phyloP scores from a whole-genome alignment of 2,329 filamentous ascomycete genomes.

The Fusarium ramigenum region DNA sequence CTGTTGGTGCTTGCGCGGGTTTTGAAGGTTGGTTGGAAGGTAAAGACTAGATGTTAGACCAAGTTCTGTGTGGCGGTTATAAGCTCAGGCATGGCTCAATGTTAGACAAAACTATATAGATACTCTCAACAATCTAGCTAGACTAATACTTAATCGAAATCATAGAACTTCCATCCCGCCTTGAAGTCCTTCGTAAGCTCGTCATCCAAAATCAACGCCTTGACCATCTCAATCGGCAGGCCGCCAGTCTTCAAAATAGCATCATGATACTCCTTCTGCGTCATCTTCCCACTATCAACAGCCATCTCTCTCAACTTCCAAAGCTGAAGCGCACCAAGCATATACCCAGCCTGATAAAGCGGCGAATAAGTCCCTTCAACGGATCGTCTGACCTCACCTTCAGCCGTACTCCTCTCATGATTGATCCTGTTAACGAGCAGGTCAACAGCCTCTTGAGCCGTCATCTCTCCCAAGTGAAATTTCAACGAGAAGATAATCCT shows the following conservation, averaged over 20 bases:
- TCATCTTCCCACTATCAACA: constrained; percentile 9
- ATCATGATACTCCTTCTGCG: constrained; percentile 30
- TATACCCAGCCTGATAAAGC: constrained; percentile 29
- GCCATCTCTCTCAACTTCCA: constrained; percentile 29
- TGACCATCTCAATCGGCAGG: constrained; percentile 32
- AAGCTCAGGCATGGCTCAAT: rapidly evolving
- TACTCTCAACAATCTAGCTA: not conserved
- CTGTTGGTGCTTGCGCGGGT: constrained; percentile 29
- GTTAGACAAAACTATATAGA: not conserved
- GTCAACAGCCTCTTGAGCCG: constrained; percentile 26
- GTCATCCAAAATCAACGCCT: constrained; percentile 10
- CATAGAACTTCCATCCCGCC: constrained; percentile 29
- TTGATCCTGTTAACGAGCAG: constrained; percentile 6
- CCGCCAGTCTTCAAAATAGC: constrained; percentile 20
- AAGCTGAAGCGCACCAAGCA: constrained; percentile 21
- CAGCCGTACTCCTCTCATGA: constrained; percentile 27
- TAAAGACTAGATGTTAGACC: constrained; percentile 26
- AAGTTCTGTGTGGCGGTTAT: too few relatives aligned
- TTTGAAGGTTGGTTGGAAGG: constrained; percentile 32
- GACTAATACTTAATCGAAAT: constrained; percentile 15
- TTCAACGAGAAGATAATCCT: constrained; percentile 20
- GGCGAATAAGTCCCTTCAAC: constrained; percentile 29
- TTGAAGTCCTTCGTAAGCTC: constrained; percentile 24
- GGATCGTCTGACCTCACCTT: constrained; percentile 24
- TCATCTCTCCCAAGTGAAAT: constrained; percentile 30